Evolutionary conservation across 345 rosid genomes (phyloP).

Genomic region (Camelina sativa): DNA sequence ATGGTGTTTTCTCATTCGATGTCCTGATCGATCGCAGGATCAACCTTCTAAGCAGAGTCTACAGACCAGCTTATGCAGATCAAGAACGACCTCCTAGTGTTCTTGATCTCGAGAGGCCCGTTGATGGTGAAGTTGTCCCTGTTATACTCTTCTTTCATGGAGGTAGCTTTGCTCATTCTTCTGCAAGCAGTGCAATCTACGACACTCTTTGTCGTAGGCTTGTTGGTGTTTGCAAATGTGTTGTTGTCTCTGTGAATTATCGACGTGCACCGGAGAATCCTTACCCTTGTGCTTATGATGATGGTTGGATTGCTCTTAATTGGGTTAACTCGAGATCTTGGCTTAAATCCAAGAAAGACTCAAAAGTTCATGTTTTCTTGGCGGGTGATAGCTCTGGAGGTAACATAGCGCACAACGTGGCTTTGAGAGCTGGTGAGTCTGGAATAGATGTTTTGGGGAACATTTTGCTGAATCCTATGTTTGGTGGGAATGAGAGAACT

Average conservation of each 20-base stretch:
- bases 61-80: slow-evolving; percentile 59
- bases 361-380: slow-evolving; percentile 74
- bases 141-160: slow-evolving; percentile 91
- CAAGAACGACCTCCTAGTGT: slow-evolving; percentile 49
- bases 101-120: slow-evolving; percentile 73
- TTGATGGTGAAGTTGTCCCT: slow-evolving; percentile 62
- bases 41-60: slow-evolving; percentile 67
- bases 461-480: slow-evolving; percentile 87
- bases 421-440: slow-evolving; percentile 64
- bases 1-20: slow-evolving; percentile 85
- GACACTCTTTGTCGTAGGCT: slow-evolving; percentile 80
- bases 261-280: slow-evolving; percentile 87
- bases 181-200: slow-evolving; percentile 80
- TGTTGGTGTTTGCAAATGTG: slow-evolving; percentile 68
- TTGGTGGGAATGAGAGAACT: slow-evolving; percentile 80
- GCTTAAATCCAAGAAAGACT: slow-evolving; percentile 71
- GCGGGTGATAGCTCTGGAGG: slow-evolving; percentile 98
- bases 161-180: slow-evolving; percentile 94
- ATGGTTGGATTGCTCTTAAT: slow-evolving; percentile 81
- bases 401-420: slow-evolving; percentile 85
- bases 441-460: slow-evolving; percentile 69
- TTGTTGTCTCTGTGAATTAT: slow-evolving; percentile 89
- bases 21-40: slow-evolving; percentile 62
- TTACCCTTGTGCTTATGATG: slow-evolving; percentile 86
- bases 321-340: slow-evolving; percentile 83